A percentile compares a stretch with the other conserved stretches of the same genome.
phyloP scores from a whole-genome alignment of 805 yeast genomes.

The Lipomyces orientalis region DNA sequence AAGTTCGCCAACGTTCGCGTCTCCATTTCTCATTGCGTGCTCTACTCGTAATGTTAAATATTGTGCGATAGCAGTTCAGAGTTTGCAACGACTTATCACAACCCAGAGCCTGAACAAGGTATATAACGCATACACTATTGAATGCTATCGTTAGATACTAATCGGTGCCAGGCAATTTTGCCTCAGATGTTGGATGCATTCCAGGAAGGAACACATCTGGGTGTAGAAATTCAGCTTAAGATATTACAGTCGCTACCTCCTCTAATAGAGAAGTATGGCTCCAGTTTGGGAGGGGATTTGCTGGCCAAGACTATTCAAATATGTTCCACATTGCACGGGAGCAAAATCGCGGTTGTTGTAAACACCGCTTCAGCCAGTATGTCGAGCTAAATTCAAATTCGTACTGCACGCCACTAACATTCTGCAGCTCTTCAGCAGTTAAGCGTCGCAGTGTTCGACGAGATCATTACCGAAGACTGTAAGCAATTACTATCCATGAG shows the following conservation, averaged over 20 bases:
- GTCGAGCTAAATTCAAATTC: constrained; percentile 2
- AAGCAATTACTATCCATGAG: not conserved
- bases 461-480: constrained; percentile 46
- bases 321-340: constrained; percentile 73
- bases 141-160: not conserved
- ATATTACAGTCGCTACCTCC: constrained; percentile 82
- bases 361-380: constrained; percentile 86
- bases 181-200: constrained; percentile 68
- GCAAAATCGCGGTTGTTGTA: constrained; percentile 74
- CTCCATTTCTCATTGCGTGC: constrained; percentile 76
- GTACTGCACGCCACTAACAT: not conserved
- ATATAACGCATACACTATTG: constrained; percentile 41
- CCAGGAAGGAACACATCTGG: constrained; percentile 72
- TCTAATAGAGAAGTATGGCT: constrained; percentile 67
- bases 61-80: constrained; percentile 71
- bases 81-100: constrained; percentile 66
- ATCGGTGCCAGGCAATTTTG: constrained; percentile 33
- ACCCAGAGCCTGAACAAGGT: constrained; percentile 60
- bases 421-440: constrained; percentile 74
- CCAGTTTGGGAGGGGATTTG: constrained; percentile 58
- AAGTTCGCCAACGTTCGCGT: constrained; percentile 58
- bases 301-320: constrained; percentile 66
- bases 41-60: constrained; percentile 76
- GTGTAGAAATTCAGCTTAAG: constrained; percentile 83
- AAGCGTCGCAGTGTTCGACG: constrained; percentile 77